Evolutionary conservation across 257 asterid genomes (phyloP).

Genomic region (Solanum tacnaense): DNA sequence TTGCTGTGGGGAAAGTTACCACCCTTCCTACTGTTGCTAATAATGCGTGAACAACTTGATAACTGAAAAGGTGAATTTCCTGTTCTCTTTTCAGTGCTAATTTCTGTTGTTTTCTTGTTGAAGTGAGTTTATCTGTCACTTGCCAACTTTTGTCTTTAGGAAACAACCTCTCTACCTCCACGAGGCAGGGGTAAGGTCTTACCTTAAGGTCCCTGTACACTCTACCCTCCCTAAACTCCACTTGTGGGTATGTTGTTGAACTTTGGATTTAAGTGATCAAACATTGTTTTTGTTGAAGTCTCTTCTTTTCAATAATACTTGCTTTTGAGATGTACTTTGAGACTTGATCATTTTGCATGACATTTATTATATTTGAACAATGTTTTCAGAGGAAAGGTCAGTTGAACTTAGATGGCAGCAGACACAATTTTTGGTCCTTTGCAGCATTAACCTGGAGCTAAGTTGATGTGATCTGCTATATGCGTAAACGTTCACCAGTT

Average conservation of each 20-base stretch:
- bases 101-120: neutral
- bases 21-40: slow-evolving; percentile 17
- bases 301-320: neutral
- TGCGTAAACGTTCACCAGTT: neutral
- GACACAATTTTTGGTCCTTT: neutral
- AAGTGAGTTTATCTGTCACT: neutral
- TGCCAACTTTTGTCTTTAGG: neutral
- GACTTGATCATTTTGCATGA: neutral
- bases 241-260: neutral
- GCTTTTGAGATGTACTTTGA: neutral
- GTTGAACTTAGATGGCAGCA: neutral
- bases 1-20: slow-evolving; percentile 60
- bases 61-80: neutral
- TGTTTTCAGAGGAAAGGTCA: neutral
- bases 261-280: neutral
- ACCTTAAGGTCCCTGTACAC: neutral
- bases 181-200: neutral
- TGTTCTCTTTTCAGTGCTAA: neutral
- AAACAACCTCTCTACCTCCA: neutral
- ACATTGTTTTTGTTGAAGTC: neutral
- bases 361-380: neutral
- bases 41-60: slow-evolving; percentile 4
- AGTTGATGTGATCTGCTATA: neutral
- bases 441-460: neutral
- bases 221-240: neutral